Evolutionary conservation across 2,329 filamentous ascomycete genomes (phyloP).

Genomic region (Talaromyces sp.): DNA sequence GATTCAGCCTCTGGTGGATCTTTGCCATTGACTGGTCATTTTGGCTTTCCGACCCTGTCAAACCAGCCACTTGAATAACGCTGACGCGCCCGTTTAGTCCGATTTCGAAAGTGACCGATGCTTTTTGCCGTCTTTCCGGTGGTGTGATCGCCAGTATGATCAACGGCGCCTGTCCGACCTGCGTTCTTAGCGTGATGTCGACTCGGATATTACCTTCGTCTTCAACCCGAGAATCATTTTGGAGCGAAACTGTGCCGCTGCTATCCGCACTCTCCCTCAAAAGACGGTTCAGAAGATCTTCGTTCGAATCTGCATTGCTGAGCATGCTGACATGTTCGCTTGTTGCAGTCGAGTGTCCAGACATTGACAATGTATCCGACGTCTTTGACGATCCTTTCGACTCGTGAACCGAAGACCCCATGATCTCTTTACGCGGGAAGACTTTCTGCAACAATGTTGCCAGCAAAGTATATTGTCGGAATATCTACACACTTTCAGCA

Average conservation of each 20-base stretch:
- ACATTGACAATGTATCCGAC: conserved; percentile 7
- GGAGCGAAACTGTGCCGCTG: background rate
- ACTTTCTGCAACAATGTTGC: conserved; percentile 38
- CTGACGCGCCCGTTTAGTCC: conserved; percentile 41
- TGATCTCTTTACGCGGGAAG: conserved; percentile 25
- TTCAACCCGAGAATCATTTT: background rate
- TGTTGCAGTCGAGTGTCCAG: conserved; percentile 19
- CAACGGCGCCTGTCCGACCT: conserved; percentile 37
- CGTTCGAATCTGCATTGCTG: conserved; percentile 42
- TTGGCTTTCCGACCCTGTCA: conserved; percentile 23
- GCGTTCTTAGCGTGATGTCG: conserved; percentile 38
- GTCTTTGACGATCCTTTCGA: conserved; percentile 14
- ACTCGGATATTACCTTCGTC: conserved; percentile 29
- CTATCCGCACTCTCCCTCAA: conserved; percentile 24
- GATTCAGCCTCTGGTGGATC: conserved; percentile 29
- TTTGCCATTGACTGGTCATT: conserved; percentile 22
- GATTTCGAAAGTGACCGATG: conserved; percentile 39
- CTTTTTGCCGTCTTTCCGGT: conserved; percentile 21
- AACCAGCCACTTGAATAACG: conserved; percentile 37
- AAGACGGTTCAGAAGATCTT: conserved; percentile 57
- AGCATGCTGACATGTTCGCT: conserved; percentile 25
- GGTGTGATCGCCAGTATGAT: conserved; percentile 36
- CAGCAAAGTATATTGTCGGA: conserved; percentile 45
- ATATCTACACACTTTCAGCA: conserved; percentile 28
- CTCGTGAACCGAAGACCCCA: conserved; percentile 1